Evolutionary conservation across 345 rosid species (phyloP), one percentile per base, ranked within the genome.

Genomic region (Schrenkiella parvula): DNA sequence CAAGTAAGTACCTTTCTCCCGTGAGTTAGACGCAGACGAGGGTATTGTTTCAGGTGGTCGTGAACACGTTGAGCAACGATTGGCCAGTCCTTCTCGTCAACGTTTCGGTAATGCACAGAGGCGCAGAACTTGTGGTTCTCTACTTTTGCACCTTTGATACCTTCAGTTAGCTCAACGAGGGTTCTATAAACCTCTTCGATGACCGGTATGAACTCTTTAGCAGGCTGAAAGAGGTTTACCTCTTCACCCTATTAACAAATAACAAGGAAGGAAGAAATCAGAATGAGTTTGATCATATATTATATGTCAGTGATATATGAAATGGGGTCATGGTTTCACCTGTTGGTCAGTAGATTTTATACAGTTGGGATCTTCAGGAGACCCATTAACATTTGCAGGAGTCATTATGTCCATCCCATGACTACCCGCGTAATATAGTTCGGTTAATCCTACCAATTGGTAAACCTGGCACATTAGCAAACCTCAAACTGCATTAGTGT

Each of bases 321-420:
- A 34, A 15, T 25, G 65, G 10, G 35, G 35, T 38, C n/a, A 58
- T 59, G 55, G 14, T 25, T 53, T 22, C 68, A 95, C 99, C 86
- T 80, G 80, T 64, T 83, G 84, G 89, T 86, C 82, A 80, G 93
- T 85, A 34, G 90, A 84, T 82, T 85, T 73, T 64, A 74, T 80
- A 80, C 82, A 74, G 38, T 75, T 75, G n/a, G 79, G 78, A 56
- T 82, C 84, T 78, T 68, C 83, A 79, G 57, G 66, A 14, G 89
- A 82, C 65, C 75, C 76, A 15, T 74, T 59, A 4, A 64, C 75
- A 66, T 44, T 64, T 22, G 72, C 65, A 46, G 99, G 93, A 18
- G 89, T 87, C 87, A 86, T 83, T 10, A 95, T 92, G 85, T 95
- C 99, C 99, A 95, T 95, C 41, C 98, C 99, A 76, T 95, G 99